phyloP scores from a whole-genome alignment of 1,284 basidiomycete genomes.

The Tetrapyrgos nigripes region DNA sequence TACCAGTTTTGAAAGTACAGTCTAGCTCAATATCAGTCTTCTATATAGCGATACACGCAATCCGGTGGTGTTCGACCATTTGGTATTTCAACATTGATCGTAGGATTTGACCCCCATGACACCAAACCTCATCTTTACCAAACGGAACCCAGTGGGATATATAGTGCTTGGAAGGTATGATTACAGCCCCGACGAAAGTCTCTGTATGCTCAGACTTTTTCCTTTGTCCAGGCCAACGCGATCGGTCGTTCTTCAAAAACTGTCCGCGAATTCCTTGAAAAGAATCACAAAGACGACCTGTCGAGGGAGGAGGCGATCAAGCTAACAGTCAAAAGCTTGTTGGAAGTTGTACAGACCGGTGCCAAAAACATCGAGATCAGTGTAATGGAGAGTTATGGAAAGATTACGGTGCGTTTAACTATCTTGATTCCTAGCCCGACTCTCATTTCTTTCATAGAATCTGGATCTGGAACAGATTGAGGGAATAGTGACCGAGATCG shows the following conservation, averaged over 20 bases:
- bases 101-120: constrained; percentile 97
- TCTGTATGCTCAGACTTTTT: constrained; percentile 4
- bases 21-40: constrained; percentile 7
- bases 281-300: constrained; percentile 96
- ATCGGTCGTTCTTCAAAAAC: constrained; percentile 99
- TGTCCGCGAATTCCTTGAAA: constrained; percentile 98
- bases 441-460: constrained; percentile 56
- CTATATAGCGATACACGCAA: constrained; percentile 89
- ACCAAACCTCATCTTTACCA: constrained; percentile 90
- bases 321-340: constrained; percentile 92
- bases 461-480: constrained; percentile 89
- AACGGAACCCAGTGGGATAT: constrained; percentile 98
- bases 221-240: constrained; percentile 82
- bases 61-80: constrained; percentile 99
- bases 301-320: constrained; percentile 92
- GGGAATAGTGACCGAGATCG: constrained; percentile 89
- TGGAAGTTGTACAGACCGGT: constrained; percentile 99
- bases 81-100: constrained; percentile 96
- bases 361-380: constrained; percentile 99
- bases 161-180: constrained; percentile 96
- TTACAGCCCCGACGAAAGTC: background rate
- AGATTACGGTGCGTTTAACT: constrained; percentile 75
- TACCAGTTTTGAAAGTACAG: background rate
- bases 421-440: constrained; percentile 1
- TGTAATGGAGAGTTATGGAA: constrained; percentile 94